Percentiles rank a stretch among this genome's conserved stretches.
Evolutionary conservation across 441 rosid genomes (phyloP).

Genomic region (Gossypium trilobum): DNA sequence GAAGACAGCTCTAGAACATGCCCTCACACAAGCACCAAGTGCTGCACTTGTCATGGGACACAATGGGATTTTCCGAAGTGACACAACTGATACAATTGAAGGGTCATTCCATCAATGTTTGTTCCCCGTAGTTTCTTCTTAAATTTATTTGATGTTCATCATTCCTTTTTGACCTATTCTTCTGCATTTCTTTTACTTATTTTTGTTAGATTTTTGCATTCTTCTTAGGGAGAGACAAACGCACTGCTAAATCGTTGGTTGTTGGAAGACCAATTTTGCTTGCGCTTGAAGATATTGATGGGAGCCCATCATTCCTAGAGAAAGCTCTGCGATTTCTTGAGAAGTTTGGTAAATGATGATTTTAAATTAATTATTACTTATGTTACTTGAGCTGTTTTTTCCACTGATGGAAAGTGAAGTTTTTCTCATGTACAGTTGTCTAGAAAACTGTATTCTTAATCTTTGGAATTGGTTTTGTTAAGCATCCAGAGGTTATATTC

Average conservation of each 20-base stretch:
- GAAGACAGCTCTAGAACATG: conserved; percentile 89
- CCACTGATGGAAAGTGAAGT: conserved; percentile 4
- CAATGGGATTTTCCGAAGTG: conserved; percentile 76
- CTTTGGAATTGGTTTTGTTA: not conserved
- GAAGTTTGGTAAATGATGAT: conserved; percentile 61
- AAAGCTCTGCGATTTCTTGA: conserved; percentile 92
- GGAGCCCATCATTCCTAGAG: conserved; percentile 96
- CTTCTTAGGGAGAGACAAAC: conserved; percentile 78
- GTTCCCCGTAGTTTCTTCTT: conserved; percentile 23
- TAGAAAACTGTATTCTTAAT: not conserved
- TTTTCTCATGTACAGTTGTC: not conserved
- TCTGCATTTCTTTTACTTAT: conserved; percentile 5
- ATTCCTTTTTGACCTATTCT: conserved; percentile 5
- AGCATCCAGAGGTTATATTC: not conserved
- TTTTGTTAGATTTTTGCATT: conserved; percentile 12
- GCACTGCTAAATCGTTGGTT: conserved; percentile 77
- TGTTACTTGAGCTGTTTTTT: not conserved
- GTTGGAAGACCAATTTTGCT: conserved; percentile 98
- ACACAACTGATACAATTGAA: conserved; percentile 58
- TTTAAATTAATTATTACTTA: conserved; percentile 14
- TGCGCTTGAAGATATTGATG: conserved; percentile 98
- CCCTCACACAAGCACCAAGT: conserved; percentile 91
- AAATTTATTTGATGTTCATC: conserved; percentile 9
- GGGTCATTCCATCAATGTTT: conserved; percentile 72
- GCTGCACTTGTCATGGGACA: conserved; percentile 96